Evolutionary conservation across 1,284 basidiomycete species (phyloP).

Genomic region (Caloboletus inedulis): DNA sequence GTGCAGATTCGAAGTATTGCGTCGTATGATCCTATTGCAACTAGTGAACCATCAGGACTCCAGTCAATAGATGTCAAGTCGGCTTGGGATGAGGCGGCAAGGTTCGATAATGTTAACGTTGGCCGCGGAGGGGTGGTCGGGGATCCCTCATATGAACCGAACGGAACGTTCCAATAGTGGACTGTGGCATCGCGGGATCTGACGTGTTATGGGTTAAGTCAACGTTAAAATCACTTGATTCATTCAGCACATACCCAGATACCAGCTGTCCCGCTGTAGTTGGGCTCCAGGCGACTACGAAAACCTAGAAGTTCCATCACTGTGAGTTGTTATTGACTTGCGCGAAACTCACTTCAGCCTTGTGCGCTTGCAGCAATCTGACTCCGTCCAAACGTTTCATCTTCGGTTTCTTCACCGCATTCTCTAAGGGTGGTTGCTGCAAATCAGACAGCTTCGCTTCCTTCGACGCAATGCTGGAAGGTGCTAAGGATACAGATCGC

Average conservation of each 20-base stretch:
- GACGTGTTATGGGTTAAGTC: constrained; percentile 10
- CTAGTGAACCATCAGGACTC: constrained; percentile 65
- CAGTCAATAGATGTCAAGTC: constrained; percentile 75
- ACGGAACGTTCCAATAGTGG: constrained; percentile 71
- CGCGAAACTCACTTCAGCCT: constrained; percentile 51
- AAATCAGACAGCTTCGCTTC: constrained; percentile 24
- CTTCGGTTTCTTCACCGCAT: constrained; percentile 36
- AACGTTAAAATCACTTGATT: neutral
- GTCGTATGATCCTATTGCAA: constrained; percentile 76
- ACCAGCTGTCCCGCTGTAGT: constrained; percentile 58
- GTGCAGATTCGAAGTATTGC: constrained; percentile 63
- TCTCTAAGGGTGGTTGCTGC: constrained; percentile 20
- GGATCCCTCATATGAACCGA: constrained; percentile 34
- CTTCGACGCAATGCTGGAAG: constrained; percentile 19
- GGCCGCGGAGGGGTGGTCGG: constrained; percentile 26
- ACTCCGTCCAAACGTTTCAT: constrained; percentile 43
- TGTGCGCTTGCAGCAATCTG: constrained; percentile 54
- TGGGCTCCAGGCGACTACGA: constrained; percentile 80
- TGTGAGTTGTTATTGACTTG: neutral
- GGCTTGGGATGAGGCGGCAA: constrained; percentile 44
- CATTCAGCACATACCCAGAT: constrained; percentile 55
- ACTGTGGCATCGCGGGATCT: constrained; percentile 77
- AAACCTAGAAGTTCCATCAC: constrained; percentile 51
- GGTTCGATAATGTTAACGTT: constrained; percentile 49
- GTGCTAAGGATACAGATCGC: constrained; percentile 7